phyloP scores from a whole-genome alignment of 2,329 filamentous ascomycete species.

The Colletotrichum filicis region DNA sequence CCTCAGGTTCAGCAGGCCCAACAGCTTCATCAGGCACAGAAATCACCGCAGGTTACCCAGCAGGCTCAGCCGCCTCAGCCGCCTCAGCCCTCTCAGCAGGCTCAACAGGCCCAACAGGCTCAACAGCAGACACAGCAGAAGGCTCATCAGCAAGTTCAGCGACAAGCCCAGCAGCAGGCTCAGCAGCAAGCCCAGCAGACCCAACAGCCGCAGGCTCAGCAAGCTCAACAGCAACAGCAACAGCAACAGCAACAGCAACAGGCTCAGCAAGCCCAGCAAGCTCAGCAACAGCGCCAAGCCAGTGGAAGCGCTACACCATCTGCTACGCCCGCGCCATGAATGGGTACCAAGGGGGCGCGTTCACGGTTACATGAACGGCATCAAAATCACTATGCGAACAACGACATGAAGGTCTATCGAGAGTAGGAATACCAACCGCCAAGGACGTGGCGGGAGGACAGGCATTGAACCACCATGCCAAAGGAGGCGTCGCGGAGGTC shows the following conservation, averaged over 20 bases:
- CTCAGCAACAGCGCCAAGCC: constrained; percentile 45
- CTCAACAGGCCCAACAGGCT: neutral
- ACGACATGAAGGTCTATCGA: neutral
- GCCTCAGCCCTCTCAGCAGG: neutral
- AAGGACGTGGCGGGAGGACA: neutral
- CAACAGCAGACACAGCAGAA: constrained; percentile 39
- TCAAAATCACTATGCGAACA: neutral
- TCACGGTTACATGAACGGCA: neutral
- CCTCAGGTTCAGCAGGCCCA: constrained; percentile 2
- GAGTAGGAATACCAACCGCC: neutral
- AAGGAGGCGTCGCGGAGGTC: neutral
- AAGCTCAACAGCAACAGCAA: constrained; percentile 10
- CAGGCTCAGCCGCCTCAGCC: neutral
- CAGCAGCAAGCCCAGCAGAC: constrained; percentile 18
- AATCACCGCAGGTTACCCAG: constrained; percentile 21
- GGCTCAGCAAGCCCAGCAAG: constrained; percentile 21
- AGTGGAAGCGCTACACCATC: constrained; percentile 54
- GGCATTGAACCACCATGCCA: neutral
- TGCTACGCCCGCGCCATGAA: constrained; percentile 24
- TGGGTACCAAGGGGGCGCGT: neutral
- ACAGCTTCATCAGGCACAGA: neutral
- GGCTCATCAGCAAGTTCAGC: constrained; percentile 41
- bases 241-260: constrained; percentile 8
- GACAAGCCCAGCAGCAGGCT: constrained; percentile 3
- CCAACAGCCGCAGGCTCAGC: constrained; percentile 29